phyloP scores from a whole-genome alignment of 1,139 yeast species.

The Diutina ranongensis region DNA sequence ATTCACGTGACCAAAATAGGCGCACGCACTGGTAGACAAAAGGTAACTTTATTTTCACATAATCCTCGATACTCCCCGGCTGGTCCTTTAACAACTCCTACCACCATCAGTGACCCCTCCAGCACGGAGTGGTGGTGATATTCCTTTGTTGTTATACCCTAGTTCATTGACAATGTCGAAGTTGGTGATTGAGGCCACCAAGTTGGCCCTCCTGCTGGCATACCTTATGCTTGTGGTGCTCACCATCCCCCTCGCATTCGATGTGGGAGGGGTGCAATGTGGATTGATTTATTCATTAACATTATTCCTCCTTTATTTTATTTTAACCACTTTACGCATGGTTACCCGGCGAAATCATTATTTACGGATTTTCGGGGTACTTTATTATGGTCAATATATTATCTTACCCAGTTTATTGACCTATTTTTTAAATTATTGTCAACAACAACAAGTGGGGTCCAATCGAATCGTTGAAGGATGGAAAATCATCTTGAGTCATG shows the following conservation, averaged over 20 bases:
- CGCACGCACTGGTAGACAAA: no score
- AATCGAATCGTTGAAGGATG: constrained; percentile 30
- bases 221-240: constrained; percentile 61
- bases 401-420: constrained; percentile 74
- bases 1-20: no score
- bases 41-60: no score
- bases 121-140: no score
- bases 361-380: constrained; percentile 41
- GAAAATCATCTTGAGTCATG: constrained; percentile 58
- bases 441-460: constrained; percentile 24
- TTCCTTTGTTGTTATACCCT: no score
- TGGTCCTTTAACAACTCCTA: no score
- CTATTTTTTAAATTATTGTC: constrained; percentile 47
- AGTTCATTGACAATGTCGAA: background rate
- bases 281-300: constrained; percentile 83
- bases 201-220: constrained; percentile 31
- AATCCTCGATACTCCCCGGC: no score
- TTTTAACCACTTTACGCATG: constrained; percentile 62
- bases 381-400: constrained; percentile 74
- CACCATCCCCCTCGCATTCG: constrained; percentile 90
- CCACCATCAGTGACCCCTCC: no score
- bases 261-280: constrained; percentile 83
- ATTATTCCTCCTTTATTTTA: constrained; percentile 53
- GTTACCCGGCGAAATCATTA: constrained; percentile 36
- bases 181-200: constrained; percentile 5